Percentiles rank a stretch among this genome's conserved stretches.
Evolutionary conservation across 2,329 filamentous ascomycete species (phyloP).

Genomic region (Corynespora cassiicola): DNA sequence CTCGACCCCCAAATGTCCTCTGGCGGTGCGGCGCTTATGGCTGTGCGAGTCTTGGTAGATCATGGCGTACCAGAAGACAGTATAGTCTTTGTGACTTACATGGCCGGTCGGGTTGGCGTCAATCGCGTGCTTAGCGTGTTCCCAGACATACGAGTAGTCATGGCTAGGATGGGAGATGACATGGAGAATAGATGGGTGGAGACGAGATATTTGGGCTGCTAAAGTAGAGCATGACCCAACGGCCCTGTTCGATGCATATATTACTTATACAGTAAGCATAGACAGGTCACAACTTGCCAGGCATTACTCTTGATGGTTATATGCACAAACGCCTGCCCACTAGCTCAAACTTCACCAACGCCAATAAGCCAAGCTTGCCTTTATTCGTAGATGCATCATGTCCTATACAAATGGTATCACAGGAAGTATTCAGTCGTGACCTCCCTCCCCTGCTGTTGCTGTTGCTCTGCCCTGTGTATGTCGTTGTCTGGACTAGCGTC

Average conservation of each 20-base stretch:
- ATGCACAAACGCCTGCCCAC: conserved; percentile 13
- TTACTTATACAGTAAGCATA: too few species aligned
- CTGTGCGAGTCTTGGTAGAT: conserved; percentile 92
- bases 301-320: too few species aligned
- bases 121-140: conserved; percentile 89
- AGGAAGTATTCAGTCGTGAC: conserved; percentile 72
- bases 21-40: conserved; percentile 87
- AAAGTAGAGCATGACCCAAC: too few species aligned
- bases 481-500: conserved; percentile 97
- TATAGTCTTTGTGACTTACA: conserved; percentile 93
- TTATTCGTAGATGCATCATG: conserved; percentile 15
- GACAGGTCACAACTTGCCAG: too few species aligned
- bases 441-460: conserved; percentile 76
- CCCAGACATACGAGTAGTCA: conserved; percentile 83
- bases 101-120: conserved; percentile 82
- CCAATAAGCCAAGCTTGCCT: conserved; percentile 17
- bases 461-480: conserved; percentile 79
- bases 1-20: conserved; percentile 95
- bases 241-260: too few species aligned
- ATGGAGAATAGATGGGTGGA: conserved; percentile 90
- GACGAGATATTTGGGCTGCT: conserved; percentile 89
- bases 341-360: conserved; percentile 14
- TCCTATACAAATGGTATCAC: conserved; percentile 53
- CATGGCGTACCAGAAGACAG: conserved; percentile 84
- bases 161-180: conserved; percentile 81